phyloP scores from a whole-genome alignment of 805 yeast genomes.

The Priceomyces carsonii region DNA sequence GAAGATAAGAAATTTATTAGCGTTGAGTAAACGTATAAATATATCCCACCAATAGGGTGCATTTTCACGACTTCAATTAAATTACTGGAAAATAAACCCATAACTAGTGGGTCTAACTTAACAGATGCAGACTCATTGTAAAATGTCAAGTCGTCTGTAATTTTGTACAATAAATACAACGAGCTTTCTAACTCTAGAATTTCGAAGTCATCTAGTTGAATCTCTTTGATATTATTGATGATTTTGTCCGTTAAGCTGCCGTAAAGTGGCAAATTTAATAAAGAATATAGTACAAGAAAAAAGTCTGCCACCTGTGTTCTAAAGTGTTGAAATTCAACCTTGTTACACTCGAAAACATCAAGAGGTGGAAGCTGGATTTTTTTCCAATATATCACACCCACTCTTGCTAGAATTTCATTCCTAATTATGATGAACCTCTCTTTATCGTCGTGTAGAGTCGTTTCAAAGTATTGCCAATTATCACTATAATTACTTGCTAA shows the following conservation, averaged over 20 bases:
- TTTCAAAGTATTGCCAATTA: slow-evolving; percentile 40
- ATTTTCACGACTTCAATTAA: slow-evolving; percentile 20
- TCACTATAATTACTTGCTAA: slow-evolving; percentile 57
- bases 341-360: slow-evolving; percentile 26
- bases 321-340: slow-evolving; percentile 64
- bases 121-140: slow-evolving; percentile 32
- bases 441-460: slow-evolving; percentile 13
- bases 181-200: slow-evolving; percentile 59
- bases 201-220: slow-evolving; percentile 9
- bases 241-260: slow-evolving; percentile 42
- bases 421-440: slow-evolving; percentile 17
- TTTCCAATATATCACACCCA: slow-evolving; percentile 66
- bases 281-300: slow-evolving; percentile 67
- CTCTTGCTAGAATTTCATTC: slow-evolving; percentile 44
- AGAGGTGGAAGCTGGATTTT: slow-evolving; percentile 54
- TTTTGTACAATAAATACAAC: slow-evolving; percentile 54
- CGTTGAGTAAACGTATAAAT: slow-evolving; percentile 32
- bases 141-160: slow-evolving; percentile 54
- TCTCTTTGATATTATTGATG: slow-evolving; percentile 16
- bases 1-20: slow-evolving; percentile 60
- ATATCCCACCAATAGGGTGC: slow-evolving; percentile 8
- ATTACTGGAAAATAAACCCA: slow-evolving; percentile 22
- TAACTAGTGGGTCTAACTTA: slow-evolving; percentile 24
- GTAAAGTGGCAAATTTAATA: slow-evolving; percentile 57
- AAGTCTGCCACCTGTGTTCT: slow-evolving; percentile 78